phyloP scores from a whole-genome alignment of 1,284 basidiomycete species.

The Somion occarium region DNA sequence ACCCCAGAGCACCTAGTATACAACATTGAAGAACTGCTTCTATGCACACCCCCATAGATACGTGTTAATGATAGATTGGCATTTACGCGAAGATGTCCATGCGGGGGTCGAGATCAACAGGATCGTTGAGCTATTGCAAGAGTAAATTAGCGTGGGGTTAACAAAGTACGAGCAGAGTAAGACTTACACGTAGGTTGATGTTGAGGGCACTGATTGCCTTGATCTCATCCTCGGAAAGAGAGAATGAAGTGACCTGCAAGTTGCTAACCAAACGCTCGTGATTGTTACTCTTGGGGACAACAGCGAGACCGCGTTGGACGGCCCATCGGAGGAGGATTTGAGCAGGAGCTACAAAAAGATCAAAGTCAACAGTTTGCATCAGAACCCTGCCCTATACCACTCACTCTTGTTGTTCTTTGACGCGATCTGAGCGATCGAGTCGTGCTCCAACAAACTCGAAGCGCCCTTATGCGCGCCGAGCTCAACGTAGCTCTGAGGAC shows the following conservation, averaged over 20 bases:
- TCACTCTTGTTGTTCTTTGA: constrained; percentile 50
- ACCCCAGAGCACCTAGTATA: no score
- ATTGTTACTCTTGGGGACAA: constrained; percentile 74
- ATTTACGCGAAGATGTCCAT: constrained; percentile 56
- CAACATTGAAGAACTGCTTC: background rate
- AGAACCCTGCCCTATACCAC: constrained; percentile 16
- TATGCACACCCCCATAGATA: background rate
- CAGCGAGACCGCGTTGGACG: constrained; percentile 69
- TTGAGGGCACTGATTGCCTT: constrained; percentile 60
- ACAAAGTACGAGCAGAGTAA: background rate
- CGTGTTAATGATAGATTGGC: background rate
- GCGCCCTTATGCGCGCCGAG: constrained; percentile 50
- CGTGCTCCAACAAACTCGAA: constrained; percentile 49
- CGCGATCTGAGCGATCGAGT: constrained; percentile 44
- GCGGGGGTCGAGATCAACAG: constrained; percentile 57
- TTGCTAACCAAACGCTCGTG: constrained; percentile 54
- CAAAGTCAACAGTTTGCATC: background rate
- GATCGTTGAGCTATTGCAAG: constrained; percentile 58
- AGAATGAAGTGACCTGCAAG: constrained; percentile 51
- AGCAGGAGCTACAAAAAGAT: constrained; percentile 38
- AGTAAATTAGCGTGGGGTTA: background rate
- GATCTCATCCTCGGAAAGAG: constrained; percentile 57
- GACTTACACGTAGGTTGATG: constrained; percentile 52
- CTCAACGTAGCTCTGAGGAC: constrained; percentile 65
- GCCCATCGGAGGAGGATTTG: constrained; percentile 78